A percentile compares a stretch with the other conserved stretches of the same genome.
Evolutionary conservation across 208 protist species (phyloP).

Genomic region (Trypanosoma lewisi): DNA sequence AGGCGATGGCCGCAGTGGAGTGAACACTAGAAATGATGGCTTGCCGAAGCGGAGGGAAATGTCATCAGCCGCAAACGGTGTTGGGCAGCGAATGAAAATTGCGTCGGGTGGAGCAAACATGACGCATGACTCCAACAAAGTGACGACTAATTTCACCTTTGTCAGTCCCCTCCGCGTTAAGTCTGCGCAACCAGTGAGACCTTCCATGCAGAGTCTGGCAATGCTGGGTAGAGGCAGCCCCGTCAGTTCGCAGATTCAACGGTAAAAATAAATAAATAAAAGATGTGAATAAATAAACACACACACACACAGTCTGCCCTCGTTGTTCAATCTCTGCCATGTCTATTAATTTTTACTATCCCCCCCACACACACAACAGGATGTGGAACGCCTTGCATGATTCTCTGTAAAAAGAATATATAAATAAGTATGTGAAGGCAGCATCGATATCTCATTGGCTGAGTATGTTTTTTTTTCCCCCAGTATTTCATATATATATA

Average conservation of each 20-base stretch:
- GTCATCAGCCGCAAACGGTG: neutral
- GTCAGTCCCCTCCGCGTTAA: neutral
- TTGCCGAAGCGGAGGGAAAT: neutral
- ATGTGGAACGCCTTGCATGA: too few species aligned
- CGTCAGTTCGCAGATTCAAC: neutral
- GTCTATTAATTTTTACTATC: neutral
- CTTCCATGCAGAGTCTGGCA: slow-evolving; percentile 1
- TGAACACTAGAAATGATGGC: neutral
- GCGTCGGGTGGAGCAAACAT: neutral
- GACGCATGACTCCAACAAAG: neutral
- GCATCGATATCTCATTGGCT: neutral
- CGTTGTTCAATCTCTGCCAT: too few species aligned
- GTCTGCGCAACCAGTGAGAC: neutral
- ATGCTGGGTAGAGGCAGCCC: neutral
- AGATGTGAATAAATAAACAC: too few species aligned
- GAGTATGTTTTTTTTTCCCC: neutral
- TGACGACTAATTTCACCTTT: neutral
- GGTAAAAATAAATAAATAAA: neutral
- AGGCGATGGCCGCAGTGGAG: neutral
- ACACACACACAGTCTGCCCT: too few species aligned
- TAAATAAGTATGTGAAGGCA: neutral
- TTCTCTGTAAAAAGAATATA: too few species aligned
- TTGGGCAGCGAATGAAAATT: neutral
- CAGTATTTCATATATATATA: too few species aligned
- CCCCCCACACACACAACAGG: too few species aligned